Evolutionary conservation across 2,329 filamentous ascomycete species (phyloP).

Genomic region (Apiospora malaysiana): DNA sequence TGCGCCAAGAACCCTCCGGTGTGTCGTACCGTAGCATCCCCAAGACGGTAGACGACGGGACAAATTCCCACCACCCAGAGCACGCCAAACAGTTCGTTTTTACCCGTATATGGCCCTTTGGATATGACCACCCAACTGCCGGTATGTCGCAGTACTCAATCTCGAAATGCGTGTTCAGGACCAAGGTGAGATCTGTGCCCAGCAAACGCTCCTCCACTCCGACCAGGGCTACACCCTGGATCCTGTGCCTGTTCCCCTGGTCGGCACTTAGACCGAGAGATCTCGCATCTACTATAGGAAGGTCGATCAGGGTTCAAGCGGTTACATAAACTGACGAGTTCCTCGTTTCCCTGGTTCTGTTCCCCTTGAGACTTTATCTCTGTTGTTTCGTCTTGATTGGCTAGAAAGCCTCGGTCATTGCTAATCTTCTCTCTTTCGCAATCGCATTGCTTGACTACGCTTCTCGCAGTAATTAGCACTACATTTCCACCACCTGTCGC

Average conservation of each 20-base stretch:
- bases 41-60: background rate
- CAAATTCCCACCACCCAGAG: constrained; percentile 1
- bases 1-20: constrained; percentile 3
- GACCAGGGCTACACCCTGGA: too few species aligned
- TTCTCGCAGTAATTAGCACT: background rate
- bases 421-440: background rate
- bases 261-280: constrained; percentile 1
- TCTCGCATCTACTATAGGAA: background rate
- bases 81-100: background rate
- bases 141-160: background rate
- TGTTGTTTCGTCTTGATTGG: background rate
- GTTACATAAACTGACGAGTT: constrained; percentile 2
- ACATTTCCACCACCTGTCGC: background rate
- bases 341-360: background rate
- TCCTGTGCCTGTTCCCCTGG: background rate
- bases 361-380: background rate
- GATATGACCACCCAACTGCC: background rate
- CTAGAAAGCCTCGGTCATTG: background rate
- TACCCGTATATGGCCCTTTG: background rate
- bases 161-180: background rate
- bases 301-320: background rate
- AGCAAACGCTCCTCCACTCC: too few species aligned
- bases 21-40: background rate
- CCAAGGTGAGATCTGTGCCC: background rate
- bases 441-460: background rate